Evolutionary conservation across 805 yeast genomes (phyloP).

Genomic region (Sporopachydermia quercuum): DNA sequence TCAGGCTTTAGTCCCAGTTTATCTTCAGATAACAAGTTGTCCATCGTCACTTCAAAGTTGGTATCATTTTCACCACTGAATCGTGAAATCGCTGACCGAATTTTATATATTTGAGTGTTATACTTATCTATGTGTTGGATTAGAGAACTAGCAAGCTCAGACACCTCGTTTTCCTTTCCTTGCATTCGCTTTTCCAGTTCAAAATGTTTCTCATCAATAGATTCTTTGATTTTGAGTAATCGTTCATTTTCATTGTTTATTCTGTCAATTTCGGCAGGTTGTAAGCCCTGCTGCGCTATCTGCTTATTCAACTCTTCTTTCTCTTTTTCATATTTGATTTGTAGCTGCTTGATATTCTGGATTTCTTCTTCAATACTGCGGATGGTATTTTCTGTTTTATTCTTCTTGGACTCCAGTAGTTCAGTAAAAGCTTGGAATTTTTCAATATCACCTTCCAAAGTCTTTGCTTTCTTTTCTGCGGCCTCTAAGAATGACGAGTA

Average conservation of each 20-base stretch:
- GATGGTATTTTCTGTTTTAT: slow-evolving; percentile 47
- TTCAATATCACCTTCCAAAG: slow-evolving; percentile 53
- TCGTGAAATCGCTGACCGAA: slow-evolving; percentile 13
- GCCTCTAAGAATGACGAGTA: slow-evolving; percentile 33
- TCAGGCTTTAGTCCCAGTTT: slow-evolving; percentile 32
- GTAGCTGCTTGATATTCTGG: slow-evolving; percentile 25
- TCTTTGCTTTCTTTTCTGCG: slow-evolving; percentile 41
- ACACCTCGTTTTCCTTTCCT: slow-evolving; percentile 30
- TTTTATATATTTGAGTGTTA: slow-evolving; percentile 36
- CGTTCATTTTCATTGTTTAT: slow-evolving; percentile 48
- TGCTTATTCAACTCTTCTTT: slow-evolving; percentile 26
- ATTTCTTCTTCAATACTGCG: slow-evolving; percentile 45
- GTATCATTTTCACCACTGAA: slow-evolving; percentile 17
- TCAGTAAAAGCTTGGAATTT: slow-evolving; percentile 63
- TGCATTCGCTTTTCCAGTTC: slow-evolving; percentile 30
- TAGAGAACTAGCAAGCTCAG: slow-evolving; percentile 35
- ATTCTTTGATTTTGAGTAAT: slow-evolving; percentile 38
- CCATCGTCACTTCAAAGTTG: slow-evolving; percentile 27
- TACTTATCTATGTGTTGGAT: slow-evolving; percentile 40
- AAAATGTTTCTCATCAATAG: slow-evolving; percentile 26
- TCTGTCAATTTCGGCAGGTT: slow-evolving; percentile 47
- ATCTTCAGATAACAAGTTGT: slow-evolving; percentile 24
- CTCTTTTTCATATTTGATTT: slow-evolving; percentile 23
- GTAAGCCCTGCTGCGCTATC: slow-evolving; percentile 40
- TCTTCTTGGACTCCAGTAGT: slow-evolving; percentile 46